Conservation (phyloP, 2,329 filamentous ascomycete genomes). For the Didymella pomorum region DNA sequence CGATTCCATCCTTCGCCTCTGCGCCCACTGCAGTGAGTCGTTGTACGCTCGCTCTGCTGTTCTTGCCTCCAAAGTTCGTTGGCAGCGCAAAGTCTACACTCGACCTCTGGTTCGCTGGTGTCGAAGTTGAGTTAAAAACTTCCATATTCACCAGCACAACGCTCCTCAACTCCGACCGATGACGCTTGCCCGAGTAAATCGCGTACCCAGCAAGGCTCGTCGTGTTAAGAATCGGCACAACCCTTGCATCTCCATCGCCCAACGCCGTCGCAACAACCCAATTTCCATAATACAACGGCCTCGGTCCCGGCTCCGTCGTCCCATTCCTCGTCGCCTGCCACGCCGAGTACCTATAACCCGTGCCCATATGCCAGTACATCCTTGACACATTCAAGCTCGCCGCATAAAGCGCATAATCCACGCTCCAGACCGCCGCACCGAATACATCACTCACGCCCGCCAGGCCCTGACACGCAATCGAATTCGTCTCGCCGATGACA, state of each 20-base stretch:
- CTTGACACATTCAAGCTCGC: conserved; percentile 62
- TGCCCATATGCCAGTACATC: conserved; percentile 71
- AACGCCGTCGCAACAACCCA: conserved; percentile 66
- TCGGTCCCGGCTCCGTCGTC: conserved; percentile 62
- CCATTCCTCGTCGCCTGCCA: conserved; percentile 68
- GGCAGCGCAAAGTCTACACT: conserved; percentile 21
- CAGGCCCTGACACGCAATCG: conserved; percentile 67
- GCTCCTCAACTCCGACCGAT: conserved; percentile 15
- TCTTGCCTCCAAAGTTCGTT: conserved; percentile 3
- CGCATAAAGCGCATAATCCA: conserved; percentile 69
- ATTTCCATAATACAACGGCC: conserved; percentile 65
- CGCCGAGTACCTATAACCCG: conserved; percentile 66
- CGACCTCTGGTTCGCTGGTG: conserved; percentile 7
- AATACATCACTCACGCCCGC: conserved; percentile 71
- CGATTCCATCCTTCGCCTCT: conserved; percentile 19
- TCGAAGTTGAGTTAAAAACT: conserved; percentile 24
- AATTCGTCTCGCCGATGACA: conserved; percentile 69
- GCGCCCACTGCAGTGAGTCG: conserved; percentile 25
- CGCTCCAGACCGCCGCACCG: conserved; percentile 69
- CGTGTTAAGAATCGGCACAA: conserved; percentile 23
- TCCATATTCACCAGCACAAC: conserved; percentile 29
- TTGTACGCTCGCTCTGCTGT: conserved; percentile 8
- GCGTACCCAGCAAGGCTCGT: conserved; percentile 24
- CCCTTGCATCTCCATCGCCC: conserved; percentile 45
- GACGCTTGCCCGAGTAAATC: conserved; percentile 14